Base-by-base conservation (phyloP, 352 stramenopile species). In the Pythium monospermum region DNA sequence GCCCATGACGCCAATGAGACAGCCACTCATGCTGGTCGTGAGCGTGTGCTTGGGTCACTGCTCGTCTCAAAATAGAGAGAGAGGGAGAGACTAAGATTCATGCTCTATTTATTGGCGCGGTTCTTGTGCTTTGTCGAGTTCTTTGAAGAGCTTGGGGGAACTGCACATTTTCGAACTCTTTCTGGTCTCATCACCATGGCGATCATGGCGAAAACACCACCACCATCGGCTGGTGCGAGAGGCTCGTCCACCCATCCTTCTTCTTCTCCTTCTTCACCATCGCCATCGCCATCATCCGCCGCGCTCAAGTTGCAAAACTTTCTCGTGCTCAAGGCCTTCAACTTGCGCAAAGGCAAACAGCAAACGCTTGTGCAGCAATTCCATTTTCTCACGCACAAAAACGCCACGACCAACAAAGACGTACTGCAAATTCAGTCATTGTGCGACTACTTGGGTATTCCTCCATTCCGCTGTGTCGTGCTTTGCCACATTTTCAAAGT, bases 321-420 rank as follows among this genome's bases (percentile, higher is more conserved):
- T 32, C 57, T 91, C 30, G 68, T 89, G 35, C 69, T 91, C 53
- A 86, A 85, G 35, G 83, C 83, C 16, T 94, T 86, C 61, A 94
- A 92, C 61, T 46, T 90, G 36, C 78, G 83, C 23, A 70, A 73
- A 30, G 51, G 59, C 18, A 73, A 69, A 47, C 66, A 83, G 51
- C 36, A 45, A 6, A 89, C 71, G 3, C 52, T 94, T 30, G 58
- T 61, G 2, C 62, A 92, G 54, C 83, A 91, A 49, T 90, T 94
- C 59, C 60, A 73, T 33, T 66, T 54, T 27, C 58, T 91, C 13
- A 64, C 64, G 37, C 69, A 69, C 35, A 51, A 35, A 3, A 52
- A 65, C n/a, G 2, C 39, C 4, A 23, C 19, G 39, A 56, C 35
- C 16, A 56, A 45, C 8, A 45, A 61, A 22, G 46, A 55, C 26